Evolutionary conservation across 768 basidiomycete genomes (phyloP), one percentile per base, ranked within the genome.

Genomic region (Boletus pseudopeckii): DNA sequence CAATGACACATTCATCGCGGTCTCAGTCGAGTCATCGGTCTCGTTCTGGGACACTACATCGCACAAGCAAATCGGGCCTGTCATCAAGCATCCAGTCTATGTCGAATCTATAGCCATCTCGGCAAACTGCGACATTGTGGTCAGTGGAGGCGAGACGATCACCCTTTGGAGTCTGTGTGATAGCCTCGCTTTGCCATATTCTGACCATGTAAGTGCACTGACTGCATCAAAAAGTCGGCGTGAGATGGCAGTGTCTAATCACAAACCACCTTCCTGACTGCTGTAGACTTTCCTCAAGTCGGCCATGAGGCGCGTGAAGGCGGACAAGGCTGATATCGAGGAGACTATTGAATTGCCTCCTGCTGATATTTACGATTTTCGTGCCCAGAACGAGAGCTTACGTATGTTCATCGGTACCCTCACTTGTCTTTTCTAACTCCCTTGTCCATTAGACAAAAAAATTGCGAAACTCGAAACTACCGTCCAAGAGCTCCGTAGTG

Each of bases 1-100:
- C 20, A 61, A 61, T 13, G 48, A 42, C 17, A 52, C 22, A n/a
- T 62, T 58, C 28, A 46, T 62, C 18, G 47, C 17, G 3, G 52
- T 41, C 1, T 14, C 37, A 0, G 50, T 50, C 5, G 14, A 40
- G 7, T 56, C 50, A 7, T 49, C 45, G 0, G 15, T 62, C 18
- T 51, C 46, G 1, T 57, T 61, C 33, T 62, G 60, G 60, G 60
- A 61, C 22, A 49, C 49, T 24, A 20, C n/a, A 8, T 53, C 52
- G 1, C 39, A 42, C 17, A 10, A 38, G 17, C 60, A n/a, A 22
- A 49, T 54, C 5, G 55, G 60, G 4, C 13, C 52, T 6, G 6
- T 58, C 40, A 20, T 62, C n/a, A 32, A 62, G 8, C 4, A 49
- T 4, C 14, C 18, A 2, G 55, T n/a, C n/a, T n/a, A n/a, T n/a